Evolutionary conservation across 306 rosid genomes (phyloP).

Genomic region (Canavalia ensiformis): DNA sequence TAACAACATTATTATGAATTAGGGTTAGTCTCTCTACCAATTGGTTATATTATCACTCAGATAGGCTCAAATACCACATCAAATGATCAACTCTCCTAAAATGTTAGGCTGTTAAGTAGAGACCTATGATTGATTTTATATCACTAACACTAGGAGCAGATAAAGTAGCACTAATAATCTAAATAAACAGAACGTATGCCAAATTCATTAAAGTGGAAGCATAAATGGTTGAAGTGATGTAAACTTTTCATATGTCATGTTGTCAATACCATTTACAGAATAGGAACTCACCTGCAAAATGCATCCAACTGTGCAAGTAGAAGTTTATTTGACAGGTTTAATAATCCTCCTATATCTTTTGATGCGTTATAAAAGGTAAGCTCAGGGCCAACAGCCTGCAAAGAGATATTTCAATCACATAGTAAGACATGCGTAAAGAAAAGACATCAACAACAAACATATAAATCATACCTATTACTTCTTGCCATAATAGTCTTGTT

Average conservation of each 20-base stretch:
- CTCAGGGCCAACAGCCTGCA: conserved; percentile 94
- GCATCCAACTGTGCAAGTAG: conserved; percentile 91
- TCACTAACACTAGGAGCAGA: background rate
- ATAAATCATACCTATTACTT: conserved; percentile 35
- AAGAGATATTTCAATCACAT: conserved; percentile 44
- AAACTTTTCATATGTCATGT: background rate
- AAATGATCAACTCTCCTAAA: conserved; percentile 2
- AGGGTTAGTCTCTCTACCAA: conserved; percentile 18
- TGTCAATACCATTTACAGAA: conserved; percentile 8
- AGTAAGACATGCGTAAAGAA: conserved; percentile 9
- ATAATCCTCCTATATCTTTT: conserved; percentile 71
- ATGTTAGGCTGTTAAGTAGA: background rate
- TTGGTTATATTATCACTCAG: conserved; percentile 5
- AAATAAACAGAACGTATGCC: conserved; percentile 13
- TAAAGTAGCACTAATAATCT: background rate
- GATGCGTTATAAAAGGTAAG: conserved; percentile 89
- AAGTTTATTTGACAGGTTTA: conserved; percentile 78
- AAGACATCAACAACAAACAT: background rate
- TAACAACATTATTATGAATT: background rate
- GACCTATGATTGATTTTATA: background rate
- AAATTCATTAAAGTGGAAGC: conserved; percentile 10
- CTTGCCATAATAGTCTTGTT: background rate
- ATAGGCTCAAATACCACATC: background rate
- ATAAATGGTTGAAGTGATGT: background rate
- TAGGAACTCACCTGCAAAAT: conserved; percentile 74